Evolutionary conservation across 768 basidiomycete genomes (phyloP), one percentile per base, ranked within the genome.

Genomic region (Collybia nuda): DNA sequence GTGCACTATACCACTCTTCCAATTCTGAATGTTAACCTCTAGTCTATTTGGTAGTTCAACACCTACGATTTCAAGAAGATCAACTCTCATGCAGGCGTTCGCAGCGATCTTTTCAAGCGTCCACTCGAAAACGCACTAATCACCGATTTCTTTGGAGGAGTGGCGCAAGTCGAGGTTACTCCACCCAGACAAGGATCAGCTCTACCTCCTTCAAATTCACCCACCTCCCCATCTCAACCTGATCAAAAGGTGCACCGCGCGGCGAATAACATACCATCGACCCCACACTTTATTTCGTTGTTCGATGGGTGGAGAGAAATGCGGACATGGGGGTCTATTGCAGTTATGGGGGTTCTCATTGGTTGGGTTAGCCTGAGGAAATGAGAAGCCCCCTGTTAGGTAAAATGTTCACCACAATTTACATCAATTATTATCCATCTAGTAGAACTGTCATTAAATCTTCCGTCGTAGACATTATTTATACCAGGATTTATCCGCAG

Each of bases 111-210:
- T 15, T 98, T 93, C 71, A 65, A 64, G 7, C 78, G 88, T 39
- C 75, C 81, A 6, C 74, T 93, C n/a, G 74, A 80, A 40, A 61
- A 76, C 7, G 76, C 81, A 1, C 73, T 80, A 2, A 77, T 93
- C 48, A 93, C 90, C 3, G 90, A 93, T 65, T 94, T 94, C 64
- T 86, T 94, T 58, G 92, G 92, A 2, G 94, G 91, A 1, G 91
- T 97, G 15, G 77, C 89, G 14, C 86, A 88, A 51, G 91, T 87
- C 0, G 92, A 98, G 58, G 72, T 93, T n/a, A 52, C 48, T 21
- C 38, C 53, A 11, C 50, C 53, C 15, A 19, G 18, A 14, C 35
- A 23, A 15, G 22, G 21, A 28, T 36, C 32, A 22, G 2, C 26
- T 35, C 6, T 14, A 24, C 17, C 41, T 26, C 22, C 26, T 5